Base-by-base conservation (phyloP, 2,329 filamentous ascomycete species). In the Phoma herbarum region DNA sequence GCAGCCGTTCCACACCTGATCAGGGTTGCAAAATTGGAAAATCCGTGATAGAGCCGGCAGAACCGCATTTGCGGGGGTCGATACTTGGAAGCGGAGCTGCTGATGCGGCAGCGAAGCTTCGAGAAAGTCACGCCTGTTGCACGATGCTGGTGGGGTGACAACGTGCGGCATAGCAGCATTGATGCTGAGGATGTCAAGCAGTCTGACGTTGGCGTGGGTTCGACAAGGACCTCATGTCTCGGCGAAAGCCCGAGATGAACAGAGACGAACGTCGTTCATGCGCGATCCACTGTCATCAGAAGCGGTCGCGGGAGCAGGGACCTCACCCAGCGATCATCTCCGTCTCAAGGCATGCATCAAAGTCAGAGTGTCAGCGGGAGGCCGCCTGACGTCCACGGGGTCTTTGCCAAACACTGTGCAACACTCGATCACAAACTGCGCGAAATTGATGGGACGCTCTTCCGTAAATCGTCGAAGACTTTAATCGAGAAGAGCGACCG, bases 21-120 rank as follows among this genome's bases (percentile, higher is more conserved):
- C 53, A 50, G 8, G 43, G 26, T 37, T 31, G 45, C 46, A 39
- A 52, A 26, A 23, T 28, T 48, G 37, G n/a, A 46, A 47, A 37
- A 25, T 7, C 31, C 33, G 16, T 26, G 42, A 33, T 47, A 20
- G 33, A 47, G 48, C 55, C 55, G 55, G 14, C 28, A 47, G 48
- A 57, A 48, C 48, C 33, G 48, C 37, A 57, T 20, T 11, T 12
- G 29, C 43, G 48, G 48, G 48, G 35, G 55, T 28, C 28, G 35
- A 2, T 31, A 52, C 42, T 52, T 42, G 55, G 48, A 57, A 57
- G 55, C 52, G 55, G 55, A 43, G 26, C 48, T 14, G 48, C 26
- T 39, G 43, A 47, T 42, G 35, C 47, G 31, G 42, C 48, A 6
- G 46, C 25, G 18, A 22, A 52, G 48, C 16, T 35, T 29, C 43